Base-by-base conservation (phyloP, 768 basidiomycete species). In the Rhizopogon vulgaris region DNA sequence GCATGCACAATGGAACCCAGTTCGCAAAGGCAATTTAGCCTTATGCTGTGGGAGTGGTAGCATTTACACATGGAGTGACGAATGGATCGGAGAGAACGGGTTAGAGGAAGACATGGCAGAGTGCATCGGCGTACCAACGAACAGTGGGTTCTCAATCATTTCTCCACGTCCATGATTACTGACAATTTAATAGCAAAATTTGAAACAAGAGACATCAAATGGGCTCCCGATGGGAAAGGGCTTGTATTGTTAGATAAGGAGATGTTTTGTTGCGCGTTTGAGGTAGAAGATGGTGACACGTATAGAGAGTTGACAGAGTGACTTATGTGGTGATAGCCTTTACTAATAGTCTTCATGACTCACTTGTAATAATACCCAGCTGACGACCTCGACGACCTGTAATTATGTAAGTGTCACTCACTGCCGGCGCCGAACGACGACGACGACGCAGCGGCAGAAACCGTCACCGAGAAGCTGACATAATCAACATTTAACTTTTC, bases 171-270 rank as follows among this genome's bases (percentile, higher is more conserved):
- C 38, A 39, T 14, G 38, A 34, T 40, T 36, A 12, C 25, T 45
- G 45, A 49, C 47, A 50, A 32, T 14, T 48, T 24, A 10, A 34
- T 57, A 89, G 88, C 81, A 53, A 77, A 79, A 61, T 94, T 94
- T 57, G 79, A 84, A 50, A 77, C 83, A 3, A 75, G 75, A 50
- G 85, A 90, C 56, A 57, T 90, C 4, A 75, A 68, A 38, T 96
- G 91, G 90, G 80, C 89, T 11, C 87, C 89, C 3, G 92, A 96
- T 61, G 94, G 94, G 3, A 87, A 87, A 55, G 87, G 87, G 0
- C 67, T 94, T 49, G 71, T 86, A 2, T 64, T 95, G 45, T 51
- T 92, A 51, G 90, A 89, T 59, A 86, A 78, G 60, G 82, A 87
- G 32, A 78, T 78, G 38, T 95, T 93, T 62, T 94, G 92, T 63